Evolutionary conservation across 371 early-diverging fungal species (phyloP).

Genomic region (Chytridiales sp.): DNA sequence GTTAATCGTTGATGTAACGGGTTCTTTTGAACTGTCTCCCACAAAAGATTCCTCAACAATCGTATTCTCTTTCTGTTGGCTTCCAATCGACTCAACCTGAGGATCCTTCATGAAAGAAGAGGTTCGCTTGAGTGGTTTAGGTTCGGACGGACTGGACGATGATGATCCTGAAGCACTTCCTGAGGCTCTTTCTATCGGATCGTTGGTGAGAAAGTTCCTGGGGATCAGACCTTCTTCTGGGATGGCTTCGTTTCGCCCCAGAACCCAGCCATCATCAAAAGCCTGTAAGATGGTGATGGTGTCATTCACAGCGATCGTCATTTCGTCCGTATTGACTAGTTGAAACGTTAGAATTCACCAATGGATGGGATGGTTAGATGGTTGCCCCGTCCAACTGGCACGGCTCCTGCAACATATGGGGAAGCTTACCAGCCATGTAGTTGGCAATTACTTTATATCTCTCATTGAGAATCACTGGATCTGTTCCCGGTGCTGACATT

Average conservation of each 20-base stretch:
- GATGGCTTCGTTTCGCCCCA: slow-evolving; percentile 29
- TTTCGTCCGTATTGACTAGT: slow-evolving; percentile 24
- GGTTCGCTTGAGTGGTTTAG: too few species aligned
- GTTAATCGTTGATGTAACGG: too few species aligned
- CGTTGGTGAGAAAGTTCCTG: slow-evolving; percentile 24
- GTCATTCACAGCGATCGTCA: slow-evolving; percentile 18
- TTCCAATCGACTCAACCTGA: too few species aligned
- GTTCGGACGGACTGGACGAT: too few species aligned
- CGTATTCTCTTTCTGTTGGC: too few species aligned
- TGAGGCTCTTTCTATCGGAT: too few species aligned
- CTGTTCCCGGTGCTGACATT: too few species aligned
- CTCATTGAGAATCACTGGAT: too few species aligned
- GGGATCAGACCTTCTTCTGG: slow-evolving; percentile 26
- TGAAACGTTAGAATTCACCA: background rate
- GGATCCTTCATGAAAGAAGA: too few species aligned
- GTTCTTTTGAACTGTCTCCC: too few species aligned
- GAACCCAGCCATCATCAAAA: slow-evolving; percentile 37
- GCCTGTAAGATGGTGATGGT: slow-evolving; percentile 18
- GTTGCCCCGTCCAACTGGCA: background rate
- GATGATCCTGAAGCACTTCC: too few species aligned
- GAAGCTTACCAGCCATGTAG: background rate
- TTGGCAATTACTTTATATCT: background rate
- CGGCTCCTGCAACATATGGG: background rate
- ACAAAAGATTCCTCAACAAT: too few species aligned
- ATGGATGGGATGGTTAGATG: background rate